Percentiles rank a stretch among this genome's conserved stretches.
Conservation (phyloP, 305 asterid genomes). For the Fraxinus sp. region DNA sequence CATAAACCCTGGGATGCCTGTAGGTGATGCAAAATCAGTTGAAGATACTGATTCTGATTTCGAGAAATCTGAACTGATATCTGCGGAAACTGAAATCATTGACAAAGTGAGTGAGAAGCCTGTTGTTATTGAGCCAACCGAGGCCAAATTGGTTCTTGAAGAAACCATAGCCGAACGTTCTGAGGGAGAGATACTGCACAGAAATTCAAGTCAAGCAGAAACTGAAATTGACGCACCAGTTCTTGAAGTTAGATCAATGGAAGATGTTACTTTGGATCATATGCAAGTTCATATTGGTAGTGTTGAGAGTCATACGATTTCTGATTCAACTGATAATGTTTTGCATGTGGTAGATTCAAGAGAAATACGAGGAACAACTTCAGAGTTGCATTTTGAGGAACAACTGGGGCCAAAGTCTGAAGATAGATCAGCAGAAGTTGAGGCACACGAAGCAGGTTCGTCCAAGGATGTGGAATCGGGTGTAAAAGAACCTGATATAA, state of each 20-base stretch:
- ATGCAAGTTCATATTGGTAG: slow-evolving; percentile 21
- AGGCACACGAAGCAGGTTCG: slow-evolving; percentile 26
- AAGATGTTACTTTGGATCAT: slow-evolving; percentile 26
- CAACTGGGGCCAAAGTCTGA: slow-evolving; percentile 29
- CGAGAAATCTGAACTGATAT: slow-evolving; percentile 26
- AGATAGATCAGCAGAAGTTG: slow-evolving; percentile 26
- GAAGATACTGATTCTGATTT: slow-evolving; percentile 28
- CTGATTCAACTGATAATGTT: slow-evolving; percentile 22
- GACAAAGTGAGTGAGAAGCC: background rate
- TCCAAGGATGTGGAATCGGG: slow-evolving; percentile 25
- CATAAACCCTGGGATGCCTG: slow-evolving; percentile 26
- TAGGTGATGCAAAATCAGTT: slow-evolving; percentile 29
- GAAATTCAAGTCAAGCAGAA: slow-evolving; percentile 6
- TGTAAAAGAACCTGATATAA: slow-evolving; percentile 4
- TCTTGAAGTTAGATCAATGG: slow-evolving; percentile 25
- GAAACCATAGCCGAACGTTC: slow-evolving; percentile 17
- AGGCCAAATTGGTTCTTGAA: slow-evolving; percentile 6
- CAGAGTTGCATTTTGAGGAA: slow-evolving; percentile 34
- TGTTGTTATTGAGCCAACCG: slow-evolving; percentile 2
- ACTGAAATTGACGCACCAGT: background rate
- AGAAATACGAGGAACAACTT: slow-evolving; percentile 29
- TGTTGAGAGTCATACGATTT: slow-evolving; percentile 8
- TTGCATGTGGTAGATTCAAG: slow-evolving; percentile 26
- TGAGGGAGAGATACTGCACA: background rate
- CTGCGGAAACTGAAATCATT: slow-evolving; percentile 19